Conservation (phyloP, 1,139 yeast genomes). For the Yamadazyma membranifaciens region DNA sequence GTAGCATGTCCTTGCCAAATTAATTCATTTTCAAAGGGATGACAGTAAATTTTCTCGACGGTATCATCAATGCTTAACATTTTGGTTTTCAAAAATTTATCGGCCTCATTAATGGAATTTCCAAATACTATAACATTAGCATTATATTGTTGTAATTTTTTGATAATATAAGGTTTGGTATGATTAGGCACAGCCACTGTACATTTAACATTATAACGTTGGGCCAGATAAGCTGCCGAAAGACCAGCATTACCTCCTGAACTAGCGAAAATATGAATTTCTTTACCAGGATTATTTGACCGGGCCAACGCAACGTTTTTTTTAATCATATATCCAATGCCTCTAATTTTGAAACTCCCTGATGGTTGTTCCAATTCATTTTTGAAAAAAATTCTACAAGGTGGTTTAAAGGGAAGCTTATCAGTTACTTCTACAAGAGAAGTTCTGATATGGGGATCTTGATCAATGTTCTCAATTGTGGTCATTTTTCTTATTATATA, state of each 20-base stretch:
- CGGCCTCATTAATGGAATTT: conserved; percentile 38
- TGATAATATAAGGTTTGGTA: conserved; percentile 26
- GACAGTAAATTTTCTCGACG: conserved; percentile 33
- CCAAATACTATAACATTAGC: conserved; percentile 35
- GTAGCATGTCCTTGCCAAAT: conserved; percentile 42
- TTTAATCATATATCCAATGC: conserved; percentile 35
- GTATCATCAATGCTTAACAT: conserved; percentile 18
- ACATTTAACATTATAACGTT: conserved; percentile 26
- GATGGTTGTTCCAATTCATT: conserved; percentile 43
- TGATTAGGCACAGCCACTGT: conserved; percentile 39
- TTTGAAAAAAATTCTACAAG: conserved; percentile 33
- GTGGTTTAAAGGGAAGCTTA: conserved; percentile 21
- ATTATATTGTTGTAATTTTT: conserved; percentile 23
- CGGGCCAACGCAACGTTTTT: conserved; percentile 21
- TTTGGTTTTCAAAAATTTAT: conserved; percentile 23
- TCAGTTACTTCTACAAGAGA: conserved; percentile 29
- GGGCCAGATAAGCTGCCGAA: conserved; percentile 42
- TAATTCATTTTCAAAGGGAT: conserved; percentile 39
- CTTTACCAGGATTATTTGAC: conserved; percentile 14
- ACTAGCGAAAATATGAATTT: conserved; percentile 36
- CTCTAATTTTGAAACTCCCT: conserved; percentile 41
- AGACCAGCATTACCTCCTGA: conserved; percentile 49
- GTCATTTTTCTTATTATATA: conserved; percentile 11
- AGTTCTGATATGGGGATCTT: conserved; percentile 23
- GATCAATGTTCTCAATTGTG: conserved; percentile 2